Evolutionary conservation across 805 yeast species (phyloP), one percentile per base, ranked within the genome.

Genomic region (Phaffomyces thermotolerans): DNA sequence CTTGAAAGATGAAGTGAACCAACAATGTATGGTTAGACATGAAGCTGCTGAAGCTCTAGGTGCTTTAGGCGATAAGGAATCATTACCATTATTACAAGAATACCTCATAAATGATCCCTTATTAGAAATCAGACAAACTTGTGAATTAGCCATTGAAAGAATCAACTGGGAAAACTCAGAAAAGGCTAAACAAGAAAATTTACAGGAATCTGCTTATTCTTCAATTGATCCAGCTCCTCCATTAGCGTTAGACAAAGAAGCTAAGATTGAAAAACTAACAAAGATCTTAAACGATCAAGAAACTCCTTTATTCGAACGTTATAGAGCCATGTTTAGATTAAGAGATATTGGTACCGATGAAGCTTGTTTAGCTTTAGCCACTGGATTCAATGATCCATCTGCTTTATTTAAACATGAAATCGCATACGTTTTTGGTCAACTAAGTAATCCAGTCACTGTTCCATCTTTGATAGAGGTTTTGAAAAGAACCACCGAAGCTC

Each of bases 1-100:
- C 20, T 73, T 93, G 56, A 65, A 67, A 39, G 80, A 82, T 62
- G 58, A 61, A 22, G 52, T 69, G 14, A 71, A 70, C 53, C 98
- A 91, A 69, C 93, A 85, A 60, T 72, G 85, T 48, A 93, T 93
- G 98, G 99, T 93, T 32, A 84, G 99, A 65, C 99, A 93, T 64
- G 99, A 93, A 66, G 99, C 99, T 15, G 99, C 99, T 8, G 99
- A 93, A 67, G 99, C 98, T 36, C 72, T 93, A 43, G 99, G 99
- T 49, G 99, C 99, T 36, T 71, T 93, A 41, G 95, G 95, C 39
- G 95, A 89, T 63, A 64, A 66, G 34, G 82, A 76, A 6, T 84
- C 95, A 13, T 63, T 93, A 44, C 76, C 70, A 1, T 61, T 89
- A 39, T 75, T 93, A 53, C 66, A 76, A 49, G 68, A 79, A 42